Base-by-base conservation (phyloP, 108 stramenopile species). In the Nannochloropsis salina region DNA sequence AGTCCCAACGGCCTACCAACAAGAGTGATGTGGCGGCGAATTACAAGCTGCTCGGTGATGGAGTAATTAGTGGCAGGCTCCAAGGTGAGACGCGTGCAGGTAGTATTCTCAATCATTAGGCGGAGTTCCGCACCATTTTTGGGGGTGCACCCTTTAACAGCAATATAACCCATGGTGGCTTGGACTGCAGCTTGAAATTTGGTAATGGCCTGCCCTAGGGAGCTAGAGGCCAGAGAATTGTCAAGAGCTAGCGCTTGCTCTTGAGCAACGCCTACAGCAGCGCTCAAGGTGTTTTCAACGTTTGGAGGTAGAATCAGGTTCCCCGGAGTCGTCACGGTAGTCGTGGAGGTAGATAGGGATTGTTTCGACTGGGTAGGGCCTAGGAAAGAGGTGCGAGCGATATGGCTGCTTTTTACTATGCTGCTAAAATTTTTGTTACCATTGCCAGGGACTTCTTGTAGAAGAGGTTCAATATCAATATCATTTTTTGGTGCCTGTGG, bases 61-160 rank as follows among this genome's bases (percentile, higher is more conserved):
- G 61, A 74, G 61, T 74, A 74, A n/a, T 74, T 74, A n/a, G 61
- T 74, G 61, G 15, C n/a, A n/a, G 61, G 61, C 61, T 20, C n/a
- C 20, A 74, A n/a, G 20, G 61, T 74, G 20, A 74, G 20, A 4
- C 15, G 20, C 61, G 61, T 20, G 5, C 61, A 74, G n/a, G 20
- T 74, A 74, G 61, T 74, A n/a, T 74, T 2, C 2, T 74, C 61
- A 74, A 74, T n/a, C 61, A 74, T 74, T 15, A 74, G n/a, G 2
- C 61, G 61, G n/a, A 74, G 61, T 2, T 74, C 61, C 2, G 15
- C 61, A 2, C 20, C 61, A n/a, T 74, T n/a, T n/a, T 4, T 74
- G 61, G 61, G 61, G 2, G 61, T 74, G 61, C 61, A 74, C 20
- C 61, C 61, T 74, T 74, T n/a, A n/a, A 74, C 61, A n/a, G 61